Percentiles rank a stretch among this genome's conserved stretches.
Evolutionary conservation across 2,329 filamentous ascomycete species (phyloP).

Genomic region (Aspergillus japonicus): DNA sequence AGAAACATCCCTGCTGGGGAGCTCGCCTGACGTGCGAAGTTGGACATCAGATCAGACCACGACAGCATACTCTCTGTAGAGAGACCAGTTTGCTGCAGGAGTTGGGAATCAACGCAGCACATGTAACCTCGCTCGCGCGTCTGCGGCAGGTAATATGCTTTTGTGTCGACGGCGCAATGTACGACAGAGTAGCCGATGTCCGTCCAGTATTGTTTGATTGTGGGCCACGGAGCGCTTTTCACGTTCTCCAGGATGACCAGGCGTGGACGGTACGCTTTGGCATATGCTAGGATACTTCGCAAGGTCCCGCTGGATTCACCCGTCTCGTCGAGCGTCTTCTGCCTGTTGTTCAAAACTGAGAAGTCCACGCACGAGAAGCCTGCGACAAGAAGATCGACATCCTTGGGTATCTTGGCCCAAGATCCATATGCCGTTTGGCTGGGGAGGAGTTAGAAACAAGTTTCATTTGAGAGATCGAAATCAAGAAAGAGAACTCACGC

Average conservation of each 20-base stretch:
- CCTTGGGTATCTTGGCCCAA: constrained; percentile 54
- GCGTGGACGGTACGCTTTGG: constrained; percentile 54
- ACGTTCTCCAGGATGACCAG: constrained; percentile 75
- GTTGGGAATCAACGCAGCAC: constrained; percentile 51
- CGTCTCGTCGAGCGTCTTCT: constrained; percentile 52
- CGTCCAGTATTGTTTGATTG: constrained; percentile 48
- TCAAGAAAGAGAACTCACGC: constrained; percentile 46
- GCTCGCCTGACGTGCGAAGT: constrained; percentile 58
- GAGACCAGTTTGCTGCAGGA: constrained; percentile 21
- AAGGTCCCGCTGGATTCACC: constrained; percentile 69
- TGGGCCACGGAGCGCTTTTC: constrained; percentile 57
- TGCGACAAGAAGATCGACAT: constrained; percentile 66
- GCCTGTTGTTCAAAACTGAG: constrained; percentile 61
- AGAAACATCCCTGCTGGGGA: constrained; percentile 63
- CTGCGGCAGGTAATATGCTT: constrained; percentile 72
- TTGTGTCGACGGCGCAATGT: constrained; percentile 60
- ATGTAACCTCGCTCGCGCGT: constrained; percentile 63
- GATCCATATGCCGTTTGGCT: constrained; percentile 67
- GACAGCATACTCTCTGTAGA: constrained; percentile 25
- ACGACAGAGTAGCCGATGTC: constrained; percentile 57
- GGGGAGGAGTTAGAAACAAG: background rate
- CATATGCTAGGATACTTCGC: constrained; percentile 59
- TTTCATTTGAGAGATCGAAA: constrained; percentile 3
- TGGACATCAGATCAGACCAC: constrained; percentile 46
- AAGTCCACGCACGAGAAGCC: constrained; percentile 77